Base-by-base conservation (phyloP, 805 yeast species). In the Wickerhamomyces pijperi region DNA sequence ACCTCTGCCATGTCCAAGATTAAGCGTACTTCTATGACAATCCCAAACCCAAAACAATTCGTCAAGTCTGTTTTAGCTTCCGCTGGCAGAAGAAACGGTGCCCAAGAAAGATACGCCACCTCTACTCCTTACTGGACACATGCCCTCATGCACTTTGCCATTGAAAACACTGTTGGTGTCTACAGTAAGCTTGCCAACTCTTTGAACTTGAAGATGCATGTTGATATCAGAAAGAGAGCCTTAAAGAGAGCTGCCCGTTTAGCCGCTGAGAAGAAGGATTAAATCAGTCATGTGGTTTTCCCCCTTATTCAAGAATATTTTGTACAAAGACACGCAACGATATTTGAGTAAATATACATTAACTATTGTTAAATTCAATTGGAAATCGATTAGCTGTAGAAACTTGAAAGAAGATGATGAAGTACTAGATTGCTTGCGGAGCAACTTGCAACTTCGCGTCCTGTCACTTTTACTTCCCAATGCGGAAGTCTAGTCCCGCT, bases 1-100 rank as follows among this genome's bases (percentile, higher is more conserved):
- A 82, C 96, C 5, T 82, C 95, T 28, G 83, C 94, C 45, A 87
- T 92, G 97, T 88, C 97, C 35, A 92, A 92, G 68, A 76, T 92
- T 53, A 80, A 79, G 62, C 77, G 81, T 53, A 56, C 92, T 11
- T 80, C 94, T 18, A 57, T 68, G 28, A 50, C 77, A 50, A 83
- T 88, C 53, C 98, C 98, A 44, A 78, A 65, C 52, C 95, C 97
- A 40, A 73, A 75, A 56, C 56, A 56, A 19, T 92, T 92, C 60
- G 98, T 92, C 34, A 57, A 64, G n/a, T 63, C 92, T 16, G 70
- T 84, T 6, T 70, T 92, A 51, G 63, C 63, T 35, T 68, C 72
- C 40, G 73, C 80, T 43, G 97, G 97, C 19, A 79, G 84, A 55
- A 76, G 94, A 49, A 76, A 78, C 36, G 98, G 98, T 40, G 94